phyloP scores from a whole-genome alignment of 305 asterid genomes.

The Solanum chacoense region DNA sequence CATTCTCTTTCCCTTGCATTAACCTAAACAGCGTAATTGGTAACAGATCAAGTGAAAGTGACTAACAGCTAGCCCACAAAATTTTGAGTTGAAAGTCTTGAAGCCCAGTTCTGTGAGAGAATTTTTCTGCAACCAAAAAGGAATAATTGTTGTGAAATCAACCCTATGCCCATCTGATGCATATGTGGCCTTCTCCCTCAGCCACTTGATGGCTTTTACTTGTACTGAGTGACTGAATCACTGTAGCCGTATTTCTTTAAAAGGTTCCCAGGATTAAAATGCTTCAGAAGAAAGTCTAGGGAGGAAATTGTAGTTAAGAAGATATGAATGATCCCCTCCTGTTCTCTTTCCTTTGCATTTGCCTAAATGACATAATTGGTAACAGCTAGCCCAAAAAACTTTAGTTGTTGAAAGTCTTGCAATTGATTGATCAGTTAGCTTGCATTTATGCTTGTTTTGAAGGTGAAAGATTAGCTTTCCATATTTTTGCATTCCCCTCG shows the following conservation, averaged over 20 bases:
- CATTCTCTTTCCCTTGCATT: neutral
- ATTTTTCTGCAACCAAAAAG: neutral
- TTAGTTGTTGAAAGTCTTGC: neutral
- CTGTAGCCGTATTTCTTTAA: neutral
- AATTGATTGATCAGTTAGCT: neutral
- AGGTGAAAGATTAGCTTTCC: neutral
- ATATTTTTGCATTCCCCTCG: neutral
- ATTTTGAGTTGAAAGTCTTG: neutral
- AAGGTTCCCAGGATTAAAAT: neutral
- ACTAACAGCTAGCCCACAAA: neutral
- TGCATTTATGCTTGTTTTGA: neutral
- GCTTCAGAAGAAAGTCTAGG: neutral
- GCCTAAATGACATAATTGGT: neutral
- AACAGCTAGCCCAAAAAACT: neutral
- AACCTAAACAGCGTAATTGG: neutral
- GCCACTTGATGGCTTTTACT: neutral
- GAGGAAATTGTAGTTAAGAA: neutral
- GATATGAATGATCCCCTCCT: neutral
- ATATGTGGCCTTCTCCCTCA: neutral
- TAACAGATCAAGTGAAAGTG: too few relatives aligned
- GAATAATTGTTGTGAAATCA: neutral
- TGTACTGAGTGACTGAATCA: neutral
- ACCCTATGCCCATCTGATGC: neutral
- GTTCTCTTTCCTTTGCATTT: neutral
- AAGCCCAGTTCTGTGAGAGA: neutral